Percentiles rank a stretch among this genome's conserved stretches.
Conservation (phyloP, 495 filamentous ascomycete genomes). For the Xylaria sp. region DNA sequence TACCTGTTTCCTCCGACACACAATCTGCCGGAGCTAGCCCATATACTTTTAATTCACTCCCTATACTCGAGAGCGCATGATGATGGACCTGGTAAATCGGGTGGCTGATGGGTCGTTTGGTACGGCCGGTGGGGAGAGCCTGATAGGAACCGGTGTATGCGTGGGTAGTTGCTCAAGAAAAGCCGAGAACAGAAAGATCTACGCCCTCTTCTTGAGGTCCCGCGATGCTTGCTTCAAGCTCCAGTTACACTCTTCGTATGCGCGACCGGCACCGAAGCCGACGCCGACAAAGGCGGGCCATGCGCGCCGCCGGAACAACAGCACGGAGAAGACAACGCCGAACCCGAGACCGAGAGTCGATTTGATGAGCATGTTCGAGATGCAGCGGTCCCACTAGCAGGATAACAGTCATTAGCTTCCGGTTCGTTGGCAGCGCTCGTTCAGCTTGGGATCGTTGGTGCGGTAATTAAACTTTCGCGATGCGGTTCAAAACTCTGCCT, state of each 20-base stretch:
- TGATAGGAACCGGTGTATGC: conserved; percentile 7
- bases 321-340: conserved; percentile 96
- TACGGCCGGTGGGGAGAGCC: not conserved
- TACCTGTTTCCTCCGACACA: not conserved
- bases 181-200: conserved; percentile 15
- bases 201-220: conserved; percentile 56
- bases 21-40: not conserved
- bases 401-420: conserved; percentile 31
- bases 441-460: not conserved
- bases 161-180: conserved; percentile 7
- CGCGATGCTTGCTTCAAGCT: conserved; percentile 63
- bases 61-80: not conserved
- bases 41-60: not conserved
- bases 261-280: conserved; percentile 93
- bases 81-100: not conserved
- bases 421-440: not conserved
- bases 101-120: conserved; percentile 1
- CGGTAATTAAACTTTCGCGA: conserved; percentile 18
- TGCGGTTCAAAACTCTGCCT: not conserved
- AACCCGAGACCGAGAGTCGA: conserved; percentile 92
- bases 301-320: conserved; percentile 95
- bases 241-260: conserved; percentile 90
- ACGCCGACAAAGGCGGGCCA: conserved; percentile 93
- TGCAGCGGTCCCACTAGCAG: conserved; percentile 94
- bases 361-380: conserved; percentile 95